A percentile compares a stretch with the other conserved stretches of the same genome.
These are phyloP conservation scores for Ascochyta rabiei DNA, from an alignment of 2,329 filamentous ascomycete genomes.

Conservation along the genomic window DNA sequence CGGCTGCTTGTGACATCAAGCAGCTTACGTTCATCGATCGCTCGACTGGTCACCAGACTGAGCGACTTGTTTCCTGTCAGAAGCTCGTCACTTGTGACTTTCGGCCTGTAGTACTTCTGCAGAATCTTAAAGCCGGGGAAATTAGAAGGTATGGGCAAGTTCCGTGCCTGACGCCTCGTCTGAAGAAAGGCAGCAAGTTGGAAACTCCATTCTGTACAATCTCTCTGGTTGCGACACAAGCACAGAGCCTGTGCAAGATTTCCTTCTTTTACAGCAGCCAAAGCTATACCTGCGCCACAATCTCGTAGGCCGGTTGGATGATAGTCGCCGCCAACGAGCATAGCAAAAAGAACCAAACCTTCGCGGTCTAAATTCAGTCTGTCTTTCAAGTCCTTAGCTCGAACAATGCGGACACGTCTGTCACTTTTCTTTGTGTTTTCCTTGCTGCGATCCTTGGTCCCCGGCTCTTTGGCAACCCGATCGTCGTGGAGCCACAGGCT, in stretches of 20 bases:
- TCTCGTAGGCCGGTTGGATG: conserved; percentile 42
- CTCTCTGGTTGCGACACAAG: conserved; percentile 23
- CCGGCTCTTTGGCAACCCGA: conserved; percentile 32
- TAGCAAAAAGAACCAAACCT: conserved; percentile 49
- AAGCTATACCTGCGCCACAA: conserved; percentile 45
- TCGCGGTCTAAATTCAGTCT: conserved; percentile 42
- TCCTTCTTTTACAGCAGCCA: conserved; percentile 31
- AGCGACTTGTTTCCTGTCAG: conserved; percentile 37
- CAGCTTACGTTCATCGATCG: conserved; percentile 44
- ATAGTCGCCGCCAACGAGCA: conserved; percentile 53
- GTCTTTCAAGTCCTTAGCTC: conserved; percentile 33
- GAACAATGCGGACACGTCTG: conserved; percentile 41
- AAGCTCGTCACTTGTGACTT: conserved; percentile 40
- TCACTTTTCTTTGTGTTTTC: conserved; percentile 42
- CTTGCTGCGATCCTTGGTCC: conserved; percentile 26
- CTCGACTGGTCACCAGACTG: conserved; percentile 34
- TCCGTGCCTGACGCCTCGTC: not conserved
- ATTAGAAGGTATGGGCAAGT: conserved; percentile 17
- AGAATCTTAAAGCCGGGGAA: conserved; percentile 38
- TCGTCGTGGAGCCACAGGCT: conserved; percentile 49
- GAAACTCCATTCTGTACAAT: conserved; percentile 36
- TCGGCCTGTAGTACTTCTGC: conserved; percentile 47
- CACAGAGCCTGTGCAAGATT: conserved; percentile 39
- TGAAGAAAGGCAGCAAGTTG: conserved; percentile 24
- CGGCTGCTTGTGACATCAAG: conserved; percentile 40